Evolutionary conservation across 768 basidiomycete genomes (phyloP).

Genomic region (Naganishia antarctica): DNA sequence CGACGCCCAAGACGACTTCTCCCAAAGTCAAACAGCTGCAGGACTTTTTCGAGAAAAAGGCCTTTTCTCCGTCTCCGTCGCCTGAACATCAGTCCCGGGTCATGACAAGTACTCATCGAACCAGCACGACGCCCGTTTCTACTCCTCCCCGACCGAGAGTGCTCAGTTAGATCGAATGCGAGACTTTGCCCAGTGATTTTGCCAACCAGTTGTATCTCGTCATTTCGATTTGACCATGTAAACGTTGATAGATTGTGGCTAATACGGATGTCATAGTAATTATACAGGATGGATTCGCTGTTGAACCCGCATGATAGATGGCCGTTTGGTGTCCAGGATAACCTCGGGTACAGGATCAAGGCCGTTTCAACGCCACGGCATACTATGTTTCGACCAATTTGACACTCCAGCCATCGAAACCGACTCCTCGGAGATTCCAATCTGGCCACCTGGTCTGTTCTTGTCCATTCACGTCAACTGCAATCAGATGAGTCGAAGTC

Average conservation of each 20-base stretch:
- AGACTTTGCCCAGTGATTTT: background rate
- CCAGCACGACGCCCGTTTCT: conserved; percentile 4
- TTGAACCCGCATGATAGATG: too few relatives aligned
- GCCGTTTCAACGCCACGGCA: too few relatives aligned
- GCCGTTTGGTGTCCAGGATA: too few relatives aligned
- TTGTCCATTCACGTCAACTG: conserved; percentile 21
- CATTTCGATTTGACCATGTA: too few relatives aligned
- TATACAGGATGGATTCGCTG: too few relatives aligned
- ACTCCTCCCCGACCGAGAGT: conserved; percentile 8
- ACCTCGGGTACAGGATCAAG: too few relatives aligned
- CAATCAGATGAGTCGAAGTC: background rate
- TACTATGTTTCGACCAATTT: background rate
- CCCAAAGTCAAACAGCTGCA: conserved; percentile 21
- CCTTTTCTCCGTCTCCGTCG: conserved; percentile 16
- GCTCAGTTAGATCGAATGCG: background rate
- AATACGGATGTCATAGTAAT: too few relatives aligned
- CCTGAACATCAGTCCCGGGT: background rate
- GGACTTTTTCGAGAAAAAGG: conserved; percentile 24
- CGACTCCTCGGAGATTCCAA: conserved; percentile 24
- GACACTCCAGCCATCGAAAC: conserved; percentile 23
- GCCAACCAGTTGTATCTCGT: too few relatives aligned
- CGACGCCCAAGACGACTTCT: background rate
- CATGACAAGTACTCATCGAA: background rate
- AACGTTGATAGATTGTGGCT: too few relatives aligned
- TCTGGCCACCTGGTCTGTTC: conserved; percentile 25